phyloP scores from a whole-genome alignment of 371 early-diverging fungal genomes.

The Mortierella sp. region DNA sequence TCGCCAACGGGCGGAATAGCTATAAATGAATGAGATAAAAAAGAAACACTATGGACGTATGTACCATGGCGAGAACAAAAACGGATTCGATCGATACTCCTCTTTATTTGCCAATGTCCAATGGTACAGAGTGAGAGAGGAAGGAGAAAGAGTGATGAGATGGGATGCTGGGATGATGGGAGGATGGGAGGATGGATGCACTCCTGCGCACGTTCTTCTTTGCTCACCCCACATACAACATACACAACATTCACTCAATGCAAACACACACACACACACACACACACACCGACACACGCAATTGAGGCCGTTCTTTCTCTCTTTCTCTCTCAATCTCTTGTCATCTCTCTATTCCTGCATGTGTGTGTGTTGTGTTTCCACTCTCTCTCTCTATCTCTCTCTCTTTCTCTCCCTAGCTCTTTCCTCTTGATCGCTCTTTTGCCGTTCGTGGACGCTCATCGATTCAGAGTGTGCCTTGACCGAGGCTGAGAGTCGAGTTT shows the following conservation, averaged over 20 bases:
- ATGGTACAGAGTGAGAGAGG: neutral
- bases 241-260: neutral
- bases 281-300: neutral
- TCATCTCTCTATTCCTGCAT: neutral
- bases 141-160: neutral
- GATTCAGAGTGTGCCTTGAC: constrained; percentile 11
- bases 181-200: neutral
- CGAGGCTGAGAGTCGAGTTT: constrained; percentile 7
- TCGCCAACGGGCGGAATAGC: neutral
- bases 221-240: neutral
- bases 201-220: constrained; percentile 13
- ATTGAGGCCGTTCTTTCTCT: neutral
- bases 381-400: neutral
- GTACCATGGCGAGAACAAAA: neutral
- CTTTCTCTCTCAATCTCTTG: neutral
- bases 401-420: neutral
- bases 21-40: neutral
- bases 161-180: neutral
- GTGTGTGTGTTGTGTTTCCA: too few relatives aligned
- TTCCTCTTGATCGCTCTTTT: neutral
- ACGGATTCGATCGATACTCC: constrained; percentile 6
- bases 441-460: neutral
- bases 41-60: neutral
- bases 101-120: neutral
- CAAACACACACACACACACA: neutral